Evolutionary conservation across 2,329 filamentous ascomycete genomes (phyloP).

Genomic region (Xylariaceae sp.): DNA sequence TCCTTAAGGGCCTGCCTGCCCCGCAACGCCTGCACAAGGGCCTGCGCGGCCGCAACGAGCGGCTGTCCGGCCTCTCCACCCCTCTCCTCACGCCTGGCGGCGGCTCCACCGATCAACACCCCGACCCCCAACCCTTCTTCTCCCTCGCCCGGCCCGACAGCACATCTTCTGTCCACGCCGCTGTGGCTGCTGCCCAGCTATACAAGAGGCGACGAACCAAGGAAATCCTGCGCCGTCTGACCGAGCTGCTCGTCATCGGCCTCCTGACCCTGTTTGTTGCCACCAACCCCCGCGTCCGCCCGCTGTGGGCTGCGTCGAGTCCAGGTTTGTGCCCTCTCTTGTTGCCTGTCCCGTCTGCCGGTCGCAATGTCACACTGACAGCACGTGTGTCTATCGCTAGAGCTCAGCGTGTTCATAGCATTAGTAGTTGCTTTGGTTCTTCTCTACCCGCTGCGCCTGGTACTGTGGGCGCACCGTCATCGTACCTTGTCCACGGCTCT

Average conservation of each 20-base stretch:
- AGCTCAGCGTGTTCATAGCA: slow-evolving; percentile 37
- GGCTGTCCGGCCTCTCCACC: slow-evolving; percentile 51
- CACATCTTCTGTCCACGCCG: slow-evolving; percentile 12
- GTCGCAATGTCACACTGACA: not conserved
- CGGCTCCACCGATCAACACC: slow-evolving; percentile 33
- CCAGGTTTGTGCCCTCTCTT: slow-evolving; percentile 37
- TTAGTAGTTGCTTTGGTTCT: slow-evolving; percentile 38
- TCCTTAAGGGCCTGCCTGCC: slow-evolving; percentile 79
- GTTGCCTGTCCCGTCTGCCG: not conserved
- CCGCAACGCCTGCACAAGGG: slow-evolving; percentile 78
- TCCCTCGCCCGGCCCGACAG: slow-evolving; percentile 21
- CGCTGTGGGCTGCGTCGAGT: slow-evolving; percentile 43
- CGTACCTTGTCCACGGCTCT: slow-evolving; percentile 35
- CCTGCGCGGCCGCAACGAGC: slow-evolving; percentile 58
- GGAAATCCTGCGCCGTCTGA: slow-evolving; percentile 48
- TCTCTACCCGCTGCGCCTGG: slow-evolving; percentile 59
- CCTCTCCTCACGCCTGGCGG: slow-evolving; percentile 49
- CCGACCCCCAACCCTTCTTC: not conserved
- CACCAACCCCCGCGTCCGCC: slow-evolving; percentile 43
- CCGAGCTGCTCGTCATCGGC: slow-evolving; percentile 50
- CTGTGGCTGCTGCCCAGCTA: slow-evolving; percentile 30
- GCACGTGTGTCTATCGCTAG: slow-evolving; percentile 28
- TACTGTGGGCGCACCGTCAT: slow-evolving; percentile 43
- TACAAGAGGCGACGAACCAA: slow-evolving; percentile 45
- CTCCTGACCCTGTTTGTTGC: slow-evolving; percentile 47